A percentile compares a stretch with the other conserved stretches of the same genome.
These are phyloP conservation scores for Nothophaeocryptopus gaeumannii DNA, from an alignment of 2,329 filamentous ascomycete genomes.

Conservation along the genomic window DNA sequence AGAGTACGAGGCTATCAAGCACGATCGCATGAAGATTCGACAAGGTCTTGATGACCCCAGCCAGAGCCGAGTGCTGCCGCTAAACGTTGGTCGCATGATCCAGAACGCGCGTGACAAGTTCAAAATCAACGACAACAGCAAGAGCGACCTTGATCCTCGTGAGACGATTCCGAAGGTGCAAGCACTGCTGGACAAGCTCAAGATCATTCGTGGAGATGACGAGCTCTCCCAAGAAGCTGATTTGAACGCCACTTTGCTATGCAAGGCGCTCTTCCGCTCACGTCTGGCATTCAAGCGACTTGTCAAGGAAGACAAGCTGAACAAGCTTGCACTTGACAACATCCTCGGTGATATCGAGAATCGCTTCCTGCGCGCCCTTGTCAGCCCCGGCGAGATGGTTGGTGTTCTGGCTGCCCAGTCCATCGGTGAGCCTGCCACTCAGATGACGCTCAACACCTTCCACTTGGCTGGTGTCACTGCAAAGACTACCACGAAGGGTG, in stretches of 20 bases:
- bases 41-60: conserved; percentile 70
- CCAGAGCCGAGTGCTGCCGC: conserved; percentile 82
- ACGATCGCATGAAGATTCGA: conserved; percentile 74
- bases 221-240: conserved; percentile 81
- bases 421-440: conserved; percentile 95
- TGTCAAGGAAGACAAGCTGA: conserved; percentile 79
- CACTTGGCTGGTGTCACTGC: conserved; percentile 99
- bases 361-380: conserved; percentile 79
- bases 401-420: conserved; percentile 96
- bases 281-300: conserved; percentile 90
- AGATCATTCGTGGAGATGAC: conserved; percentile 84
- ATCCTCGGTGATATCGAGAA: conserved; percentile 87
- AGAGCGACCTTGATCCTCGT: conserved; percentile 84
- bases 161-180: conserved; percentile 81
- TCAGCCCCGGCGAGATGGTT: conserved; percentile 96
- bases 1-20: conserved; percentile 75
- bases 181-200: conserved; percentile 70
- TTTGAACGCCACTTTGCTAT: conserved; percentile 79
- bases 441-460: conserved; percentile 99
- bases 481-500: conserved; percentile 99
- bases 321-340: conserved; percentile 88
- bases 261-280: conserved; percentile 88
- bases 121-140: conserved; percentile 77
- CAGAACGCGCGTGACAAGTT: conserved; percentile 88
- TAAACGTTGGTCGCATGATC: conserved; percentile 88